These are phyloP conservation scores for Penicillium sclerotiorum DNA, from an alignment of 2,329 filamentous ascomycete genomes.

Conservation along the genomic window DNA sequence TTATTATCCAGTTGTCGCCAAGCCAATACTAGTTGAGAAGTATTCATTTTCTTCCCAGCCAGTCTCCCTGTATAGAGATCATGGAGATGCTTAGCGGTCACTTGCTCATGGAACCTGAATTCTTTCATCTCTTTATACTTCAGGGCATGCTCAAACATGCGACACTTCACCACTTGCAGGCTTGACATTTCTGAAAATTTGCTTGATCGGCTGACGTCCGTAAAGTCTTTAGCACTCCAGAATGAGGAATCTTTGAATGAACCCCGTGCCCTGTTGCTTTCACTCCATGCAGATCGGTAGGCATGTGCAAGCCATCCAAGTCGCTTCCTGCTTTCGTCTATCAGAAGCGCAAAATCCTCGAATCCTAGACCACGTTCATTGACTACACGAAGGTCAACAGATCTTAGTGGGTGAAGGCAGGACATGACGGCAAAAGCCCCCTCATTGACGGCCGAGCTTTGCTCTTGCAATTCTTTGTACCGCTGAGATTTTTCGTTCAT, in stretches of 20 bases:
- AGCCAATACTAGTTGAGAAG: conserved; percentile 18
- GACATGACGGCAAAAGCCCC: not conserved
- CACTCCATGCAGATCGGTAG: conserved; percentile 1
- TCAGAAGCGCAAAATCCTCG: not conserved
- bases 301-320: not conserved
- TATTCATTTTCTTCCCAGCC: conserved; percentile 7
- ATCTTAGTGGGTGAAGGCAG: not conserved
- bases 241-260: not conserved
- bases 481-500: not conserved
- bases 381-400: not conserved
- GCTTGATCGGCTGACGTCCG: not conserved
- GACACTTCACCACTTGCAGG: not conserved
- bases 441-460: not conserved
- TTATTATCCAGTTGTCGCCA: conserved; percentile 34
- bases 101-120: not conserved
- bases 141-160: not conserved
- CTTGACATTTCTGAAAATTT: not conserved
- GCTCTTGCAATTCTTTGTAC: conserved; percentile 13
- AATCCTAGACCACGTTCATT: not conserved
- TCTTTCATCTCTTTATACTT: not conserved
- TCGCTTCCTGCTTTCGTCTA: not conserved
- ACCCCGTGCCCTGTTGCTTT: not conserved
- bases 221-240: not conserved
- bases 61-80: conserved; percentile 12
- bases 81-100: conserved; percentile 1